Evolutionary conservation across 2,329 filamentous ascomycete species (phyloP).

Genomic region (Phyllachora maydis): DNA sequence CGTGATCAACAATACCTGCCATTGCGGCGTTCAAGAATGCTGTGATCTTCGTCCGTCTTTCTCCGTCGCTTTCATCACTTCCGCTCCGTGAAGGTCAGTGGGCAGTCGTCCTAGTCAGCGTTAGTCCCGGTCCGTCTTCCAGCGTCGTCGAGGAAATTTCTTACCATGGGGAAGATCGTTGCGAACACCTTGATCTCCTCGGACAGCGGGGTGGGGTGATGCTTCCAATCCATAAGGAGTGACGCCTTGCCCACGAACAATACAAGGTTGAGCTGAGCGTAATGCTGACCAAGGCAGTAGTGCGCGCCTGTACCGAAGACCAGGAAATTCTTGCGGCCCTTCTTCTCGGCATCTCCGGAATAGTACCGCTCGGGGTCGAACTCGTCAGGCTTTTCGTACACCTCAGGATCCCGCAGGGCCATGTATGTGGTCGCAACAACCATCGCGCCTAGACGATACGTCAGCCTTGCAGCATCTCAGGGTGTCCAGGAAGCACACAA

Average conservation of each 20-base stretch:
- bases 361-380: slow-evolving; percentile 90
- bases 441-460: too few relatives aligned
- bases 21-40: not conserved
- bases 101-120: slow-evolving; percentile 52
- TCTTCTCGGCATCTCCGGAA: slow-evolving; percentile 68
- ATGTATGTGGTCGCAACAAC: slow-evolving; percentile 81
- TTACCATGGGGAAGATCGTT: slow-evolving; percentile 89
- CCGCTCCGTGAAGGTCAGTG: slow-evolving; percentile 46
- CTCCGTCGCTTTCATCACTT: slow-evolving; percentile 18
- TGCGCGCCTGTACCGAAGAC: slow-evolving; percentile 93
- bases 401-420: slow-evolving; percentile 77
- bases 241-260: slow-evolving; percentile 81
- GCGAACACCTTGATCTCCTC: slow-evolving; percentile 98
- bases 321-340: slow-evolving; percentile 80
- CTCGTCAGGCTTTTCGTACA: slow-evolving; percentile 72
- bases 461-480: too few relatives aligned
- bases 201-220: slow-evolving; percentile 61
- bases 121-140: slow-evolving; percentile 2
- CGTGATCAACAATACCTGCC: too few relatives aligned
- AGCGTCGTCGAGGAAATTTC: slow-evolving; percentile 9
- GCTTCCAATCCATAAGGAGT: slow-evolving; percentile 73
- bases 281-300: slow-evolving; percentile 88
- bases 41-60: not conserved
- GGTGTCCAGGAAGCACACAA: too few relatives aligned
- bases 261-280: slow-evolving; percentile 75